Evolutionary conservation across 495 filamentous ascomycete genomes (phyloP).

Genomic region (Penicillium cataractarum): DNA sequence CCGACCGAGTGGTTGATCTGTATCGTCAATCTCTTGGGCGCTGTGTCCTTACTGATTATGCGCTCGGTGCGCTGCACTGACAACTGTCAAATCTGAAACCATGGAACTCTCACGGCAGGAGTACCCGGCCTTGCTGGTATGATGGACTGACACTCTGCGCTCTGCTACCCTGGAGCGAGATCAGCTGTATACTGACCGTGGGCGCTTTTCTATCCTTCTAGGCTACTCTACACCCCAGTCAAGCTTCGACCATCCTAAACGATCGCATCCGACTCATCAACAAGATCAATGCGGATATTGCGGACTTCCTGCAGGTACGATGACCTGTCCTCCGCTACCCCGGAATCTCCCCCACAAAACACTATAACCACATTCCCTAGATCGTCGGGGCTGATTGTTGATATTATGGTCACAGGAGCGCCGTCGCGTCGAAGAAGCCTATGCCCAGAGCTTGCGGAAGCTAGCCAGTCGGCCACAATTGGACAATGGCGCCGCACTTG

Average conservation of each 20-base stretch:
- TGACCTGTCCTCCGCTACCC: constrained; percentile 1
- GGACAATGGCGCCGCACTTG: constrained; percentile 76
- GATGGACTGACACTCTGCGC: constrained; percentile 33
- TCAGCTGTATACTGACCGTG: constrained; percentile 18
- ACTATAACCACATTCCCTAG: constrained; percentile 10
- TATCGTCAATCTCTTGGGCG: constrained; percentile 10
- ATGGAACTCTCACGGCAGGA: constrained; percentile 89
- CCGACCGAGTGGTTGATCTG: constrained; percentile 11
- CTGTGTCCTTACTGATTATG: constrained; percentile 40
- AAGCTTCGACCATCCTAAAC: constrained; percentile 81
- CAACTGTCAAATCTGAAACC: constrained; percentile 37
- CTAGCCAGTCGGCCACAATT: constrained; percentile 69
- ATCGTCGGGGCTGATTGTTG: constrained; percentile 16
- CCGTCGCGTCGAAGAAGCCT: constrained; percentile 87
- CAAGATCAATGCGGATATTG: constrained; percentile 86
- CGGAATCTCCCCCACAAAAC: constrained; percentile 8
- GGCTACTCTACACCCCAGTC: constrained; percentile 80
- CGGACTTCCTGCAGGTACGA: constrained; percentile 94
- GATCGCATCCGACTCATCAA: constrained; percentile 88
- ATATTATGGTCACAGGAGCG: constrained; percentile 68
- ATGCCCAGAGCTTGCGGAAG: constrained; percentile 82
- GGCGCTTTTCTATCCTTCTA: constrained; percentile 38
- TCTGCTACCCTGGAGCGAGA: not conserved
- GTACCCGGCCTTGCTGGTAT: constrained; percentile 95
- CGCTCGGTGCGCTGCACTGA: constrained; percentile 33